A percentile compares a stretch with the other conserved stretches of the same genome.
phyloP scores from a whole-genome alignment of 345 rosid genomes.

The Gossypium herbaceum region DNA sequence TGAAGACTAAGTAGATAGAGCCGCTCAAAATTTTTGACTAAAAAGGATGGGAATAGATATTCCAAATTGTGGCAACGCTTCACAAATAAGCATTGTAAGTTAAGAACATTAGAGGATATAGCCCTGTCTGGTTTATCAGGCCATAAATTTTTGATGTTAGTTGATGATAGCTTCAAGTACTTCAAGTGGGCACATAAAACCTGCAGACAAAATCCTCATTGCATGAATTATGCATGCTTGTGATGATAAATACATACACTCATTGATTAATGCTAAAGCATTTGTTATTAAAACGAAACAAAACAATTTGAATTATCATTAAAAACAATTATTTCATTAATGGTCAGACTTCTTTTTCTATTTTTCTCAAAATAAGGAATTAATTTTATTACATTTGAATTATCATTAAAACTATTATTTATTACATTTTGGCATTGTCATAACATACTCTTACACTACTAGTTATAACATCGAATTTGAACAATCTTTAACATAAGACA shows the following conservation, averaged over 20 bases:
- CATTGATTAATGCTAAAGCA: too few relatives aligned
- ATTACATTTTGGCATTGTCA: too few relatives aligned
- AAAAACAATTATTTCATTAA: too few relatives aligned
- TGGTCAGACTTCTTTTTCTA: too few relatives aligned
- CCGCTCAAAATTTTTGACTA: neutral
- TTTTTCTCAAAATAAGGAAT: too few relatives aligned
- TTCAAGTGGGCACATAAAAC: neutral
- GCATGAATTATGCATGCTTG: neutral
- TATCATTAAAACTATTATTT: too few relatives aligned
- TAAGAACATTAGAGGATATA: neutral
- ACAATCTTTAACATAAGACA: too few relatives aligned
- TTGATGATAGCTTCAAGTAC: neutral
- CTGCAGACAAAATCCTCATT: neutral
- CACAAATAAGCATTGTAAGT: neutral
- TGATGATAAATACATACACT: neutral
- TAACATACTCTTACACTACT: too few relatives aligned
- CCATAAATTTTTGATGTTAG: neutral
- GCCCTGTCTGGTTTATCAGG: neutral
- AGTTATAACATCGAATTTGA: too few relatives aligned
- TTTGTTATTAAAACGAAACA: too few relatives aligned
- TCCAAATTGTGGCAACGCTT: neutral
- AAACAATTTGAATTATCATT: too few relatives aligned
- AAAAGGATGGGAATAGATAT: constrained; percentile 7
- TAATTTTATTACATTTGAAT: too few relatives aligned
- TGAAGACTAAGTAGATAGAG: neutral